Evolutionary conservation across 2,329 filamentous ascomycete genomes (phyloP).

Genomic region (Aspergillus glaucus): DNA sequence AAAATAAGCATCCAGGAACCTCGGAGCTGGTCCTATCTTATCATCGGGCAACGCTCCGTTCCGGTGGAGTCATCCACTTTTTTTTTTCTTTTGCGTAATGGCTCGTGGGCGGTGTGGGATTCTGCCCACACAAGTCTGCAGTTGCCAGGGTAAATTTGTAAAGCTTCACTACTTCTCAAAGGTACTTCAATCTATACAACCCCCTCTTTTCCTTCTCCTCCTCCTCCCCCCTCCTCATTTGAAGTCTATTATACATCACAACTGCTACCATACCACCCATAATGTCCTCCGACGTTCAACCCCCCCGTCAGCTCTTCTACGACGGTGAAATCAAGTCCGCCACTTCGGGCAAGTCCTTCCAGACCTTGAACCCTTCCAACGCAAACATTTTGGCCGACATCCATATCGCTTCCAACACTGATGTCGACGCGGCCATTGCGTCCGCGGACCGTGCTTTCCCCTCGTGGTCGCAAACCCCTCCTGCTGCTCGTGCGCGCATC

Average conservation of each 20-base stretch:
- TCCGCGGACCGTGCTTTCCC: slow-evolving; percentile 68
- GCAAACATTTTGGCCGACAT: slow-evolving; percentile 63
- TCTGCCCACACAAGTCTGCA: not conserved
- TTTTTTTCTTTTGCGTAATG: not conserved
- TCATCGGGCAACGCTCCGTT: not conserved
- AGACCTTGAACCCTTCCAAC: slow-evolving; percentile 68
- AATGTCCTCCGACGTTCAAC: slow-evolving; percentile 34
- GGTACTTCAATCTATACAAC: not conserved
- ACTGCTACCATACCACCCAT: slow-evolving; percentile 1
- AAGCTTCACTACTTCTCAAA: slow-evolving; percentile 1
- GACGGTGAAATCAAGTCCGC: slow-evolving; percentile 61
- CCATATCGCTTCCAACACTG: slow-evolving; percentile 59
- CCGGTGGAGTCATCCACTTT: not conserved
- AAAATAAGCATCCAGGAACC: not conserved
- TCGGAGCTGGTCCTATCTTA: not conserved
- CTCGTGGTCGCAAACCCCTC: slow-evolving; percentile 67
- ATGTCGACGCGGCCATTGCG: slow-evolving; percentile 65
- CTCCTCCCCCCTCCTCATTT: not conserved
- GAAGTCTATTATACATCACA: not conserved
- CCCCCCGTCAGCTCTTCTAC: slow-evolving; percentile 64
- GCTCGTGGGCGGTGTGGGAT: not conserved
- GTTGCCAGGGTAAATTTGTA: not conserved
- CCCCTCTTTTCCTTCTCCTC: slow-evolving; percentile 17
- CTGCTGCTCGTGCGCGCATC: slow-evolving; percentile 68
- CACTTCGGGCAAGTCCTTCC: slow-evolving; percentile 57